These are phyloP conservation scores for Senna tora DNA, from an alignment of 306 rosid species.

Conservation along the genomic window DNA sequence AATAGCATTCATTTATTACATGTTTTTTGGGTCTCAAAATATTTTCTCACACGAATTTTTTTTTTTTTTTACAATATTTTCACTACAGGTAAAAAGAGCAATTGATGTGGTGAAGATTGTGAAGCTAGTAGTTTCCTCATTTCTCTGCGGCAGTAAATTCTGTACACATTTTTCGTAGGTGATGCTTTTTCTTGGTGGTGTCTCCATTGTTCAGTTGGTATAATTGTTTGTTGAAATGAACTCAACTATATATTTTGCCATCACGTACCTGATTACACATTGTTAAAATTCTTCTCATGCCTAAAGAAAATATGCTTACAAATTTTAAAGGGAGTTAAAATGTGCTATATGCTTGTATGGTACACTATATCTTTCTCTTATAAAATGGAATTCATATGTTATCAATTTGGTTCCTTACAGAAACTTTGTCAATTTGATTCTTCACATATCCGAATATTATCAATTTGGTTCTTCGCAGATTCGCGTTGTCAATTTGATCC, in stretches of 20 bases:
- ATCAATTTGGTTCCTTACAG: too few species aligned
- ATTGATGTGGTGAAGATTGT: conserved; percentile 30
- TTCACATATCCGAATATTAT: too few species aligned
- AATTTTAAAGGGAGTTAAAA: not conserved
- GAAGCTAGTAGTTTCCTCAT: conserved; percentile 13
- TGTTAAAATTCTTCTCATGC: not conserved
- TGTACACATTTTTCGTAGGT: conserved; percentile 30
- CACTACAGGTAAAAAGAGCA: conserved; percentile 25
- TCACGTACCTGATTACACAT: conserved; percentile 6
- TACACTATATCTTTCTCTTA: not conserved
- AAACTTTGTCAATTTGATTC: too few species aligned
- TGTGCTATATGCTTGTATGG: not conserved
- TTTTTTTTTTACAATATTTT: conserved; percentile 30
- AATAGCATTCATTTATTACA: conserved; percentile 20
- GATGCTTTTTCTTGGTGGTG: conserved; percentile 16
- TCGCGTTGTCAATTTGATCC: too few species aligned
- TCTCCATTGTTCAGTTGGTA: conserved; percentile 10
- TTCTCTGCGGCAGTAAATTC: conserved; percentile 14
- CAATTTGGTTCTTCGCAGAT: too few species aligned
- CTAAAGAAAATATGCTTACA: not conserved
- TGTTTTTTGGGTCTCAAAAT: conserved; percentile 24
- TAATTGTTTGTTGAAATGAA: conserved; percentile 11
- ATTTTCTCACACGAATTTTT: conserved; percentile 36
- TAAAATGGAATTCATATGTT: not conserved
- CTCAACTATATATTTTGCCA: not conserved